Evolutionary conservation across 768 basidiomycete species (phyloP), one percentile per base, ranked within the genome.

Genomic region (Mycena leptocephala): DNA sequence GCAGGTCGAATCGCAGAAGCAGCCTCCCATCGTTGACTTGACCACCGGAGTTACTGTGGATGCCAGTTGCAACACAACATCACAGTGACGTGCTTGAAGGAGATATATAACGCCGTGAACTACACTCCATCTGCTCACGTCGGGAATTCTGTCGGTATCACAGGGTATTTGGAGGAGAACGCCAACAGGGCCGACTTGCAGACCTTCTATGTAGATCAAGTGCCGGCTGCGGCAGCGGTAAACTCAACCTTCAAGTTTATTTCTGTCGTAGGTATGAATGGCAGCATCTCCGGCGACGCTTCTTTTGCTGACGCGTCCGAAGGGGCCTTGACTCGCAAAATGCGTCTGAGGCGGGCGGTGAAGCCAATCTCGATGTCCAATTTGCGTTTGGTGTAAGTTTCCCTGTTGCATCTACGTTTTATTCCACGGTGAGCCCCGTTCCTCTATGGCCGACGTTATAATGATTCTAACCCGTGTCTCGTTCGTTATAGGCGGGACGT

Each of bases 291-390:
- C 35, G 43, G 28, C 7, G n/a, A 48, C n/a, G n/a, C 48, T 8
- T 24, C 30, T 41, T 14, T 59, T 59, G 16, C 10, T 43, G 24
- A 71, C 24, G 11, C 13, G 0, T 43, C 32, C 22, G 20, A 24
- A 74, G 70, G 70, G 75, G 78, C 13, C 59, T 73, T 26, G 67
- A 78, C 51, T 26, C 74, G 10, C 77, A 77, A 33, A 33, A 79
- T 55, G 13, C 24, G 24, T 37, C 56, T 20, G 48, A 70, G 2
- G 74, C 71, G n/a, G 74, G 77, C 10, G 74, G 13, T 18, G 77
- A 89, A 79, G 88, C 90, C 26, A 80, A 89, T 79, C 86, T 92
- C 14, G 92, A 93, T 78, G 84, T 91, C 5, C 85, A 92, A 78
- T 92, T 90, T 65, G 79, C 82, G 18, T 79, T 79, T 75, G 87